phyloP scores from a whole-genome alignment of 2,329 filamentous ascomycete species.

The Spiromastix sp. region DNA sequence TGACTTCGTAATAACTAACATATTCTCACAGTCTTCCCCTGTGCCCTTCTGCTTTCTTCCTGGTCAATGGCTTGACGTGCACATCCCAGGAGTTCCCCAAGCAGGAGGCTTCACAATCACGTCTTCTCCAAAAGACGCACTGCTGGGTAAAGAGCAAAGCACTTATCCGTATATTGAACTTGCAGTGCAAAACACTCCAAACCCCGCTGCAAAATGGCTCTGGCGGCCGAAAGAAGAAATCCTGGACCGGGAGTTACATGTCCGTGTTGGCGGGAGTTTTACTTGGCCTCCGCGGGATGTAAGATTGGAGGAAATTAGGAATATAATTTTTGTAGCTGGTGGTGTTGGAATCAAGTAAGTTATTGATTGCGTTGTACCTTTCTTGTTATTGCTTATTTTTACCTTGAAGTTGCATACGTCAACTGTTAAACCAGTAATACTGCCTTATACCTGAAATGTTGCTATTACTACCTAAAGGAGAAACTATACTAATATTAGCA shows the following conservation, averaged over 20 bases:
- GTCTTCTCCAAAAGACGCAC: conserved; percentile 54
- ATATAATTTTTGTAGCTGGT: conserved; percentile 65
- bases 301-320: conserved; percentile 37
- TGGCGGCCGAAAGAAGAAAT: conserved; percentile 52
- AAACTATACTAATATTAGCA: too few species aligned
- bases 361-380: too few species aligned
- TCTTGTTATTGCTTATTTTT: too few species aligned
- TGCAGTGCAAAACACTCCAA: conserved; percentile 65
- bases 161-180: conserved; percentile 57
- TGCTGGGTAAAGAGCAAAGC: conserved; percentile 17
- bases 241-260: conserved; percentile 46
- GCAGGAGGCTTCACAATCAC: conserved; percentile 85
- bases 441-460: too few species aligned
- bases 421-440: too few species aligned
- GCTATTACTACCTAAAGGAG: too few species aligned
- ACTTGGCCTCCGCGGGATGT: conserved; percentile 57
- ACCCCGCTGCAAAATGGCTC: conserved; percentile 66
- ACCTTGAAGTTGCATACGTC: neutral
- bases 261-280: conserved; percentile 73
- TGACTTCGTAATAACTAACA: too few species aligned
- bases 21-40: too few species aligned
- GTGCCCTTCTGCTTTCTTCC: conserved; percentile 57
- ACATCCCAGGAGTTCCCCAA: conserved; percentile 56
- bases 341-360: conserved; percentile 70
- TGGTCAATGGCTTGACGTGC: conserved; percentile 83